A percentile compares a stretch with the other conserved stretches of the same genome.
Conservation (phyloP, 164 flowering plant genomes). For the Stephania yunnanensis region DNA sequence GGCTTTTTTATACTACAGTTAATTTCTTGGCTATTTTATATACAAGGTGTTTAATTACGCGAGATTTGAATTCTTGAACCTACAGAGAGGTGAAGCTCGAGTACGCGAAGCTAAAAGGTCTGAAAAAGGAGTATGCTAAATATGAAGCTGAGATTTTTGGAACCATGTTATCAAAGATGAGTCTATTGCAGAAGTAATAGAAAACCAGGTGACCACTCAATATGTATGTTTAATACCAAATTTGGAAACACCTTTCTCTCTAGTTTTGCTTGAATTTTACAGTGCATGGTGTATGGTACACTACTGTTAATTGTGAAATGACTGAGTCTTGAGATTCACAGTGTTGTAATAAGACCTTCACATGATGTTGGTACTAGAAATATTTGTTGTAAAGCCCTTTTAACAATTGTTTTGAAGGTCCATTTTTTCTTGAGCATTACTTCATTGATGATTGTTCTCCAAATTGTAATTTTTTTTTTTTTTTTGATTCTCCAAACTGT, state of each 20-base stretch:
- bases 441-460: too few relatives aligned
- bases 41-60: not conserved
- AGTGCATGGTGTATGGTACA: too few relatives aligned
- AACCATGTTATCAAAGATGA: conserved; percentile 37
- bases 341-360: too few relatives aligned
- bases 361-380: too few relatives aligned
- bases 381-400: too few relatives aligned
- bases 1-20: not conserved
- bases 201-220: not conserved
- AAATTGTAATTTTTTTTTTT: too few relatives aligned
- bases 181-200: conserved; percentile 13
- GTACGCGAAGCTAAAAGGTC: conserved; percentile 37
- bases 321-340: not conserved
- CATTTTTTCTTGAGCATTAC: too few relatives aligned
- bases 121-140: conserved; percentile 35
- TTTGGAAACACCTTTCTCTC: too few relatives aligned
- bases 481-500: too few relatives aligned
- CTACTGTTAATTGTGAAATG: not conserved
- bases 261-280: too few relatives aligned
- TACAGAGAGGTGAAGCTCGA: conserved; percentile 45
- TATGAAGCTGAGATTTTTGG: conserved; percentile 43
- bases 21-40: not conserved
- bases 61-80: not conserved
- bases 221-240: too few relatives aligned
- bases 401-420: too few relatives aligned